Conservation (phyloP, 2,329 filamentous ascomycete genomes). For the Hypoxylon sp. region DNA sequence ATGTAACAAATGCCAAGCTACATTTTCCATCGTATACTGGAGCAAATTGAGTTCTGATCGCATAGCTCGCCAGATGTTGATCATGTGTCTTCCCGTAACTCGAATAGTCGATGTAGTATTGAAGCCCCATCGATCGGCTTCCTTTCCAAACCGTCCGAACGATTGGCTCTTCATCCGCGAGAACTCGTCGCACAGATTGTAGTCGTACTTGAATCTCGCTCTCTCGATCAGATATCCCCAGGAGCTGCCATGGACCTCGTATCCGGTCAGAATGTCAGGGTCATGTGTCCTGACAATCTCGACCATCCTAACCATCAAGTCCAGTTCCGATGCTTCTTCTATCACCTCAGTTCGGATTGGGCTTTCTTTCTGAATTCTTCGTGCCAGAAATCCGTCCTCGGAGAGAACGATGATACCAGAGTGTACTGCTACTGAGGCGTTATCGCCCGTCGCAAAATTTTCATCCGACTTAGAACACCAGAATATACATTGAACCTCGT, state of each 20-base stretch:
- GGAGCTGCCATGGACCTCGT: conserved; percentile 91
- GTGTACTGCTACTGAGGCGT: conserved; percentile 62
- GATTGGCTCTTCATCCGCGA: conserved; percentile 88
- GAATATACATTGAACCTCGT: conserved; percentile 89
- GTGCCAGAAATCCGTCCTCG: conserved; percentile 68
- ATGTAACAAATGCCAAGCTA: conserved; percentile 90
- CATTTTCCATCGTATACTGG: conserved; percentile 97
- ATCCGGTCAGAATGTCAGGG: conserved; percentile 93
- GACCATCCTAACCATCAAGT: conserved; percentile 86
- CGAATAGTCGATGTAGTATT: conserved; percentile 92
- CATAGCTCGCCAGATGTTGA: conserved; percentile 98
- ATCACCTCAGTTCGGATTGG: conserved; percentile 72
- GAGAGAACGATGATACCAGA: conserved; percentile 81
- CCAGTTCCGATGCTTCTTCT: conserved; percentile 83
- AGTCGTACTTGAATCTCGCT: conserved; percentile 86
- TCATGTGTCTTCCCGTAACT: conserved; percentile 94
- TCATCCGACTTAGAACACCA: conserved; percentile 89
- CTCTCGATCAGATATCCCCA: conserved; percentile 98
- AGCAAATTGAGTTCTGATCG: conserved; percentile 89
- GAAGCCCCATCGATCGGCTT: conserved; percentile 92
- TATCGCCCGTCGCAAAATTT: conserved; percentile 63
- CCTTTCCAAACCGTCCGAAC: conserved; percentile 85
- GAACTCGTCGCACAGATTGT: conserved; percentile 90
- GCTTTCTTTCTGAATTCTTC: conserved; percentile 72
- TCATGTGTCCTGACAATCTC: conserved; percentile 87